Conservation (phyloP, 2,329 filamentous ascomycete genomes). For the Incumbomyces lentus region DNA sequence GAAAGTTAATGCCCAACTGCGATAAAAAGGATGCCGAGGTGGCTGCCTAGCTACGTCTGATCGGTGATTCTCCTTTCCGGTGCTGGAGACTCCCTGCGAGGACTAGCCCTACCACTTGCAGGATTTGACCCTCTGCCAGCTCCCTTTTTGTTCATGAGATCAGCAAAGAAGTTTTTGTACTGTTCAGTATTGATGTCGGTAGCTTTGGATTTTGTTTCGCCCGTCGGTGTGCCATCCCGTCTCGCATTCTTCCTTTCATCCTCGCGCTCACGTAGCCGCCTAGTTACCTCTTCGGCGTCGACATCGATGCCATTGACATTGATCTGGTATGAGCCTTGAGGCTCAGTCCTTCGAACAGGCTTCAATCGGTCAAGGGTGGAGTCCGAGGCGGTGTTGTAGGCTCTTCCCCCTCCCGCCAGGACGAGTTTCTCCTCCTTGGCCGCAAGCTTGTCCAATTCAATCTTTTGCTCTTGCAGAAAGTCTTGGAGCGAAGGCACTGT, state of each 20-base stretch:
- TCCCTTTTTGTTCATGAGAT: constrained; percentile 3
- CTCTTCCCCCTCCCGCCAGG: constrained; percentile 10
- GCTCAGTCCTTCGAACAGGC: constrained; percentile 49
- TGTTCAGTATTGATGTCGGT: neutral
- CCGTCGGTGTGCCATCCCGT: constrained; percentile 3
- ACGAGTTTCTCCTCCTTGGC: constrained; percentile 44
- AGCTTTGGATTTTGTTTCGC: neutral
- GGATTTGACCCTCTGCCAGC: neutral
- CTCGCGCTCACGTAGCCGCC: constrained; percentile 17
- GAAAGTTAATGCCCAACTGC: no score
- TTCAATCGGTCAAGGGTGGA: constrained; percentile 1
- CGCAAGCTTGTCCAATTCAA: constrained; percentile 58
- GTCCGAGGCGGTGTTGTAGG: neutral
- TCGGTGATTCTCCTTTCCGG: neutral
- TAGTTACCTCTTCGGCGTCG: constrained; percentile 65
- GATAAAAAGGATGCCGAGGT: no score
- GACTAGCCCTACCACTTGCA: constrained; percentile 4
- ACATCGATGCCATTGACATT: constrained; percentile 98
- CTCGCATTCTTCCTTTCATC: constrained; percentile 8
- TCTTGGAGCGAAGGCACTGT: constrained; percentile 52
- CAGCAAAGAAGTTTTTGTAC: constrained; percentile 6
- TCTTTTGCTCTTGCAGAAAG: constrained; percentile 66
- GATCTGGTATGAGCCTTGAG: constrained; percentile 91
- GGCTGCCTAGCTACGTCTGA: neutral
- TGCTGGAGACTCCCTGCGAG: constrained; percentile 1